Conservation (phyloP, 2,329 filamentous ascomycete species). For the Tolypocladium capitatum region DNA sequence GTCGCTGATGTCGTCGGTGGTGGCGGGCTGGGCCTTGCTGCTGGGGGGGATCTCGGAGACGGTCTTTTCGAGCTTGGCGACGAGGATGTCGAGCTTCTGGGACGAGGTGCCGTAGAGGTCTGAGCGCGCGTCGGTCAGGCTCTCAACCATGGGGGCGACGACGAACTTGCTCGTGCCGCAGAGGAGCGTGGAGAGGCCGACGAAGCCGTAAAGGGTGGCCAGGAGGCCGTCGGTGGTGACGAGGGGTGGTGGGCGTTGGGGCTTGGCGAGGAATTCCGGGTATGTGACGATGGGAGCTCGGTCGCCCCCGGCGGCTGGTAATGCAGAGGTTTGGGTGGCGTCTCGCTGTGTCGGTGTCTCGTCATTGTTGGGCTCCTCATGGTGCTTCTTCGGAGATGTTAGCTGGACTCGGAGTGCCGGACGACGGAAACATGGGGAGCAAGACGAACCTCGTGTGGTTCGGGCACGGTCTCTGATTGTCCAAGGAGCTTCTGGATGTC, state of each 20-base stretch:
- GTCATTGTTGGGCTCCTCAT: neutral
- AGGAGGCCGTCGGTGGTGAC: conserved; percentile 46
- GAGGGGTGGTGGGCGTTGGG: conserved; percentile 43
- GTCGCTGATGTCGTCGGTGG: conserved; percentile 26
- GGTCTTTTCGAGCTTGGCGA: conserved; percentile 37
- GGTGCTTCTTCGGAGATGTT: neutral
- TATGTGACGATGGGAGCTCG: conserved; percentile 54
- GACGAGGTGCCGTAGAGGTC: conserved; percentile 38
- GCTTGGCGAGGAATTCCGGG: conserved; percentile 52
- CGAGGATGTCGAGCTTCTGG: conserved; percentile 30
- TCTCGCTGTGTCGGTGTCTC: conserved; percentile 2
- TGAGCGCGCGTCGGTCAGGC: conserved; percentile 35
- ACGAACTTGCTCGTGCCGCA: conserved; percentile 62
- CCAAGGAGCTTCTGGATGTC: conserved; percentile 57
- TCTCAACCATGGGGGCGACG: conserved; percentile 47
- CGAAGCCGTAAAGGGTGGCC: conserved; percentile 45
- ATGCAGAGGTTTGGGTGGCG: conserved; percentile 10
- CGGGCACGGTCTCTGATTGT: conserved; percentile 8
- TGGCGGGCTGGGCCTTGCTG: conserved; percentile 6
- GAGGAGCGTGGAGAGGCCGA: conserved; percentile 44
- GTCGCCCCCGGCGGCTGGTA: conserved; percentile 19
- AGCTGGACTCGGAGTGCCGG: neutral
- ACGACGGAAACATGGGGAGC: neutral
- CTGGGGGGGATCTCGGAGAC: conserved; percentile 47
- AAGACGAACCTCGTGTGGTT: conserved; percentile 8